Base-by-base conservation (phyloP, 768 basidiomycete genomes). In the Russula emetica region DNA sequence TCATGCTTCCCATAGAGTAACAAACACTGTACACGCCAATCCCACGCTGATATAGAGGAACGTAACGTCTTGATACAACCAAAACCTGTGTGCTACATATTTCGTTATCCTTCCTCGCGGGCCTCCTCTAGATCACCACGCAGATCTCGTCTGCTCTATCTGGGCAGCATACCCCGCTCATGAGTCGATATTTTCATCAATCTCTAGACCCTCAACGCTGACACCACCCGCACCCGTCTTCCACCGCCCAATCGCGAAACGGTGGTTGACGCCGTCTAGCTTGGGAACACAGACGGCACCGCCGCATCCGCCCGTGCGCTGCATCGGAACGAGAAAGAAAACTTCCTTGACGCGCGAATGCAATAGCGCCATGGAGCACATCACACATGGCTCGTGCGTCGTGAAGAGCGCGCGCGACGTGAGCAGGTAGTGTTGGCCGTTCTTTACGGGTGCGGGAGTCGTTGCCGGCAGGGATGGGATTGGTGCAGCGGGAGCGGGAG, bases 321-420 rank as follows among this genome's bases (percentile, higher is more conserved):
- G 75, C 85, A 90, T 91, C 0, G 88, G 83, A 28, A 83, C 71
- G 38, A 98, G 72, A 71, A 87, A 85, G 71, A 92, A 81, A 7
- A 98, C 82, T 64, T 94, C 86, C 69, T 89, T 88, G 61, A 98
- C 92, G n/a, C 97, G 84, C 1, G 92, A 94, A 74, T 99, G 97
- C 7, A 97, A 77, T 24, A 98, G 76, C 2, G 94, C 92, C 97
- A 99, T 99, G 70, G 87, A 85, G 74, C 97, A 99, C 92, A 98
- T 94, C 61, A 99, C 82, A 69, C 97, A 99, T 0, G 97, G 97
- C 70, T 99, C 97, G 75, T 99, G 96, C 11, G 93, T 92, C 58
- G 85, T 84, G 77, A 98, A 98, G 28, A 98, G 78, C 1, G 86
- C 85, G 20, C 86, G 81, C 2, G 86, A 85, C 0, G 94, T 98